phyloP scores from a whole-genome alignment of 139 green algal species.

The Nannochloris sp. region DNA sequence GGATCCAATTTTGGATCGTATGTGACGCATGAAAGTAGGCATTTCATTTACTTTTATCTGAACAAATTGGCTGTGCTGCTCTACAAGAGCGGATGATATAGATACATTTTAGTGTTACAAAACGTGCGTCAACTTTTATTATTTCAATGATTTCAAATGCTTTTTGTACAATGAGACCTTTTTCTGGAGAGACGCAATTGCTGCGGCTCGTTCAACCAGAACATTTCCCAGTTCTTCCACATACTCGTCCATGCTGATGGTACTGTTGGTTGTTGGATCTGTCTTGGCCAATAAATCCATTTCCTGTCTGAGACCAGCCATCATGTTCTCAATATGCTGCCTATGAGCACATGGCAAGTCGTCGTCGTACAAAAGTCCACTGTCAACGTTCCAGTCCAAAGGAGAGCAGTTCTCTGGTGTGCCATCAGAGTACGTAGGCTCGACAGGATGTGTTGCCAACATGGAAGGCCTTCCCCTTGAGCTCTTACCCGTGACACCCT shows the following conservation, averaged over 20 bases:
- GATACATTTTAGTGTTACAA: not conserved
- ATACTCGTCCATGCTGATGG: slow-evolving; percentile 17
- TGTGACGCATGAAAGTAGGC: slow-evolving; percentile 96
- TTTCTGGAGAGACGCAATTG: slow-evolving; percentile 19
- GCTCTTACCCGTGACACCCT: no score
- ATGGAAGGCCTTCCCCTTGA: no score
- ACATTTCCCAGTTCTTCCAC: slow-evolving; percentile 15
- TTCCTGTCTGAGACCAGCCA: slow-evolving; percentile 72
- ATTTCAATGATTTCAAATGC: not conserved
- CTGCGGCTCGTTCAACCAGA: slow-evolving; percentile 19
- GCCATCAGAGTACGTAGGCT: slow-evolving; percentile 12
- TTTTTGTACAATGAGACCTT: slow-evolving; percentile 11
- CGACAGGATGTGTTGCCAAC: no score
- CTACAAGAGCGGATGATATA: slow-evolving; percentile 88
- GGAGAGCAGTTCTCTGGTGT: no score
- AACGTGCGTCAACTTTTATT: not conserved
- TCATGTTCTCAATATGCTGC: slow-evolving; percentile 76
- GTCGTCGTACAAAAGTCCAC: slow-evolving; percentile 81
- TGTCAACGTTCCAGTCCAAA: not conserved
- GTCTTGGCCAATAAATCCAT: slow-evolving; percentile 54
- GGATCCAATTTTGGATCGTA: slow-evolving; percentile 87
- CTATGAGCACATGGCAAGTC: slow-evolving; percentile 79
- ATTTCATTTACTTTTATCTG: slow-evolving; percentile 98
- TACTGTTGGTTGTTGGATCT: slow-evolving; percentile 9
- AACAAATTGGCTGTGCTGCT: slow-evolving; percentile 67